These are phyloP conservation scores for Gynandropsis gynandra DNA, from an alignment of 345 rosid species.

Conservation along the genomic window DNA sequence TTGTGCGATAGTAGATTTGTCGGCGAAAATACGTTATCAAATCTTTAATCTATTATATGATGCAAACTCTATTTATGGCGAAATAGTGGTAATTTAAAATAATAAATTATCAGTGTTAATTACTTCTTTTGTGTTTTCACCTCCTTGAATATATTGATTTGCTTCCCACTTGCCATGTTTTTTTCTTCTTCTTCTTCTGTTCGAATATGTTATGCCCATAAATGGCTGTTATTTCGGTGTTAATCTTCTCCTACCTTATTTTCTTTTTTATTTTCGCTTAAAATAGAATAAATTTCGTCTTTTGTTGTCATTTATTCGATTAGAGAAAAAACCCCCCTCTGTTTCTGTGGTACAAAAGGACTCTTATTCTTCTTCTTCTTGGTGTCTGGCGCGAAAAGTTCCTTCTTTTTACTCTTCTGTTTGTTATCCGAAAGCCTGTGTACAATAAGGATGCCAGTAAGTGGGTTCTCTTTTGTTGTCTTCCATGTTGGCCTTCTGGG, in stretches of 20 bases:
- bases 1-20: constrained; percentile 16
- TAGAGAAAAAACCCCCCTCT: not conserved
- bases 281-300: constrained; percentile 13
- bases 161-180: constrained; percentile 11
- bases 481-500: constrained; percentile 2
- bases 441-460: constrained; percentile 25
- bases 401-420: constrained; percentile 2
- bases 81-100: constrained; percentile 22
- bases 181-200: not conserved
- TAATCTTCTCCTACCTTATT: constrained; percentile 14
- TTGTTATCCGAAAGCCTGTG: constrained; percentile 10
- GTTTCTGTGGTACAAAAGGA: constrained; percentile 16
- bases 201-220: constrained; percentile 5
- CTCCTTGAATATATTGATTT: not conserved
- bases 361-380: constrained; percentile 20
- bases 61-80: constrained; percentile 6
- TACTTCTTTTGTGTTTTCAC: not conserved
- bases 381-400: constrained; percentile 22
- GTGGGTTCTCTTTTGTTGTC: constrained; percentile 14
- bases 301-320: constrained; percentile 12
- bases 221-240: constrained; percentile 25
- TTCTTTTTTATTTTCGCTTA: not conserved
- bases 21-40: constrained; percentile 22
- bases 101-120: not conserved
- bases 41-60: constrained; percentile 7